Evolutionary conservation across 2,329 filamentous ascomycete species (phyloP).

Genomic region (Madurella mycetomatis): DNA sequence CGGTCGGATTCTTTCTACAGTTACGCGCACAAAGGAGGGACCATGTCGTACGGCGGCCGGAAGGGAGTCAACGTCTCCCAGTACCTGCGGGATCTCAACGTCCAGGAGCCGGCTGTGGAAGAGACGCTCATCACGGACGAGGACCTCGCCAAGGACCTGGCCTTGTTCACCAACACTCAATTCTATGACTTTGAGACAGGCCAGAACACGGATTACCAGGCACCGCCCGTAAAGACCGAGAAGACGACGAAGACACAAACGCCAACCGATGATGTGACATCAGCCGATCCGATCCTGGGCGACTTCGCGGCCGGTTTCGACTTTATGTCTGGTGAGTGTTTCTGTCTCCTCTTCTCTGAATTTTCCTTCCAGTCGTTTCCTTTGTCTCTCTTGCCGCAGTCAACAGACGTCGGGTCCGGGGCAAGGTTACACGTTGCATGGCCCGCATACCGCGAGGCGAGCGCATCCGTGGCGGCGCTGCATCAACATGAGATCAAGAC

Average conservation of each 20-base stretch:
- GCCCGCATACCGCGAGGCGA: conserved; percentile 15
- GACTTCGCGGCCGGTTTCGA: conserved; percentile 46
- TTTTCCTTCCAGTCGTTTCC: not conserved
- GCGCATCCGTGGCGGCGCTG: conserved; percentile 12
- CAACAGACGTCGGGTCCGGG: not conserved
- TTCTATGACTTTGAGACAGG: conserved; percentile 75
- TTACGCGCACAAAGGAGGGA: conserved; percentile 10
- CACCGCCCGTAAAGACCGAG: conserved; percentile 43
- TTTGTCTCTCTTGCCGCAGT: not conserved
- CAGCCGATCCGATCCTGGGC: conserved; percentile 39
- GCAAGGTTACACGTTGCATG: conserved; percentile 3
- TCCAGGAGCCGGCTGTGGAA: conserved; percentile 49
- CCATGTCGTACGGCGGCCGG: conserved; percentile 69
- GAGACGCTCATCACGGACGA: conserved; percentile 58
- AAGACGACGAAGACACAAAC: conserved; percentile 20
- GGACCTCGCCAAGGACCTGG: conserved; percentile 68
- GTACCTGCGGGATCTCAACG: conserved; percentile 83
- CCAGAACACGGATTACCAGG: conserved; percentile 55
- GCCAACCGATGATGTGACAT: conserved; percentile 34
- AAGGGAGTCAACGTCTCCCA: conserved; percentile 83
- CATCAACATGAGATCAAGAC: conserved; percentile 11
- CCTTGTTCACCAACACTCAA: conserved; percentile 76
- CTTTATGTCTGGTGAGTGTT: conserved; percentile 47
- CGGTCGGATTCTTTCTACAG: not conserved
- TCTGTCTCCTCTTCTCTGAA: conserved; percentile 3